Conservation (phyloP, 345 rosid species). For the Noccaea caerulescens region DNA sequence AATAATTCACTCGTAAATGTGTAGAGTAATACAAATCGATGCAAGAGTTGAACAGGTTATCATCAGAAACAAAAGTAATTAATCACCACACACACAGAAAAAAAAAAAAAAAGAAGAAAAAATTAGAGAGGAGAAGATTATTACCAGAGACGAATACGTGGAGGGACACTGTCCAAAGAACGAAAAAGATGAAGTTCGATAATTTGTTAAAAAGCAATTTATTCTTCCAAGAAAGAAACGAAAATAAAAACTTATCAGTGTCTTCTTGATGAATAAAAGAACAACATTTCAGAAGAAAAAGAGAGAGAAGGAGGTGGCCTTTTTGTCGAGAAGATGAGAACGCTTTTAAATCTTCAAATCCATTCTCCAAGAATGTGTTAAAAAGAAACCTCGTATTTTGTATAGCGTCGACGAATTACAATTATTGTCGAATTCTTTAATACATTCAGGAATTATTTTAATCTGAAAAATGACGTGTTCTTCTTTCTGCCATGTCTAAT, state of each 20-base stretch:
- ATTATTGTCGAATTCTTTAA: not conserved
- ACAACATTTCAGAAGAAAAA: not conserved
- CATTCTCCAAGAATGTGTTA: slow-evolving; percentile 25
- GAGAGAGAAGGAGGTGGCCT: not conserved
- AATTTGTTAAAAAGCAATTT: not conserved
- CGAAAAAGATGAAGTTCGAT: not conserved
- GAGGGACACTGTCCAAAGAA: slow-evolving; percentile 35
- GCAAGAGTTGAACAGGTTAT: not conserved
- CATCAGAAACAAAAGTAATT: too few species aligned
- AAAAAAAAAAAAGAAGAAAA: too few species aligned
- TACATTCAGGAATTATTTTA: not conserved
- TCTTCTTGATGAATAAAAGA: not conserved
- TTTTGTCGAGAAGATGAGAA: too few species aligned
- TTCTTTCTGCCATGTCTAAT: slow-evolving; percentile 28
- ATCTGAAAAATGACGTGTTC: slow-evolving; percentile 31
- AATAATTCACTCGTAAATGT: too few species aligned
- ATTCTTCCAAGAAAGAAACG: not conserved
- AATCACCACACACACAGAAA: too few species aligned
- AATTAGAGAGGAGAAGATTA: slow-evolving; percentile 4
- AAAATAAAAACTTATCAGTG: not conserved
- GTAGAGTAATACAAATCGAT: slow-evolving; percentile 2
- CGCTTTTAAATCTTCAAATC: not conserved
- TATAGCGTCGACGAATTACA: slow-evolving; percentile 9
- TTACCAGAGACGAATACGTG: slow-evolving; percentile 42
- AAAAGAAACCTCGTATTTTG: slow-evolving; percentile 41